A percentile compares a stretch with the other conserved stretches of the same genome.
These are phyloP conservation scores for Hirschioporus abietinus DNA, from an alignment of 768 basidiomycete genomes.

Conservation along the genomic window DNA sequence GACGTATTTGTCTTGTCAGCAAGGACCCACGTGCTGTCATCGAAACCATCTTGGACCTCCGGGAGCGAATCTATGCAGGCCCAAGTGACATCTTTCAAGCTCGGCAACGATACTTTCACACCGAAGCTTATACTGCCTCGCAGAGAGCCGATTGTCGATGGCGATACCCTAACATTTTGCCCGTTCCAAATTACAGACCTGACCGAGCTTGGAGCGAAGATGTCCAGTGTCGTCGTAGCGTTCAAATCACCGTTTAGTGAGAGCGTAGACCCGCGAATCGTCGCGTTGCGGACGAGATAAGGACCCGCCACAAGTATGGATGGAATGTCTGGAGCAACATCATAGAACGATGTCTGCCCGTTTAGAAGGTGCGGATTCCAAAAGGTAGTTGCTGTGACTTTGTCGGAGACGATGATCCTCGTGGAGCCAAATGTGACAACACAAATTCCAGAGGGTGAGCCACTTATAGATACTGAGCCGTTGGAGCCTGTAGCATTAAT, in stretches of 20 bases:
- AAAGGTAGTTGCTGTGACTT: conserved; percentile 19
- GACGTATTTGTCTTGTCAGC: conserved; percentile 23
- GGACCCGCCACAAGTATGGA: conserved; percentile 23
- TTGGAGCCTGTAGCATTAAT: conserved; percentile 10
- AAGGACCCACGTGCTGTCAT: conserved; percentile 21
- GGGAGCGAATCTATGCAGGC: conserved; percentile 23
- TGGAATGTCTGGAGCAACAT: conserved; percentile 17
- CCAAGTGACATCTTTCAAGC: conserved; percentile 19
- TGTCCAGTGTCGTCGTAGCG: conserved; percentile 16
- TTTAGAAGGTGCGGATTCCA: conserved; percentile 21
- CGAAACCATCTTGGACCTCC: conserved; percentile 21
- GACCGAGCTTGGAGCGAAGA: conserved; percentile 19
- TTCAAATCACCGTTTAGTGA: conserved; percentile 23
- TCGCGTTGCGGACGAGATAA: conserved; percentile 28
- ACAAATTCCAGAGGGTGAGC: conserved; percentile 13
- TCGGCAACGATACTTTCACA: conserved; percentile 12
- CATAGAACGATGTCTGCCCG: conserved; percentile 11
- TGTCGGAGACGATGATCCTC: conserved; percentile 20
- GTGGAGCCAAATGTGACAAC: conserved; percentile 10
- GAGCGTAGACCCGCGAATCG: conserved; percentile 13
- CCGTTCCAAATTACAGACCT: conserved; percentile 24
- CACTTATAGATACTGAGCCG: conserved; percentile 15
- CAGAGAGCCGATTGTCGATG: conserved; percentile 10
- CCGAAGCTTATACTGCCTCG: conserved; percentile 12
- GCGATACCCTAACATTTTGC: conserved; percentile 9